phyloP scores from a whole-genome alignment of 192 early-diverging fungal genomes.

The Phycomyces nitens region DNA sequence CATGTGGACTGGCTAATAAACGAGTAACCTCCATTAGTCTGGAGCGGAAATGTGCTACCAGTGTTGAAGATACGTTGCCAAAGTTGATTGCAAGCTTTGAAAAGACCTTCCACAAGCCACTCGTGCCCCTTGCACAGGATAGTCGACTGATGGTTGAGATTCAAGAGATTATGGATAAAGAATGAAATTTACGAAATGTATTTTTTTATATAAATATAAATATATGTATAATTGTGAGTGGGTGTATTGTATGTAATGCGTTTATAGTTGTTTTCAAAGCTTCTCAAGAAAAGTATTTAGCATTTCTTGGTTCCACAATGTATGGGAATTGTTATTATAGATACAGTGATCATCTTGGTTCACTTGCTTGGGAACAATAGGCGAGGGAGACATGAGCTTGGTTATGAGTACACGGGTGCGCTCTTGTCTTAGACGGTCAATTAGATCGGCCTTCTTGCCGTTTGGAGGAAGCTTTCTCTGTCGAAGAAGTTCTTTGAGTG shows the following conservation, averaged over 20 bases:
- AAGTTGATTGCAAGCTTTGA: constrained; percentile 35
- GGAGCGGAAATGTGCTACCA: constrained; percentile 37
- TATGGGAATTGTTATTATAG: too few species aligned
- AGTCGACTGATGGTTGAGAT: background rate
- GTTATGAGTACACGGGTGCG: too few species aligned
- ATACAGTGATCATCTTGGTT: too few species aligned
- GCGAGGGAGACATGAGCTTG: too few species aligned
- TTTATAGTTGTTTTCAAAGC: background rate
- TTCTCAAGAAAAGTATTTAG: background rate
- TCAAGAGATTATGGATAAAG: background rate
- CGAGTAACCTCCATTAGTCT: constrained; percentile 68
- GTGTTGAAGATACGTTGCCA: constrained; percentile 53
- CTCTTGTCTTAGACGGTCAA: constrained; percentile 62
- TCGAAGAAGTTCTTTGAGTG: constrained; percentile 69
- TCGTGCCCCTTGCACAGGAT: constrained; percentile 6
- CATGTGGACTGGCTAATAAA: constrained; percentile 83
- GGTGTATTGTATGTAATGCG: too few species aligned
- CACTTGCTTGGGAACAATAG: too few species aligned
- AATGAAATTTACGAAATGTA: background rate
- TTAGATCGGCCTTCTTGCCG: constrained; percentile 68
- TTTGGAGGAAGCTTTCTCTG: constrained; percentile 58
- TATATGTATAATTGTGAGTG: background rate
- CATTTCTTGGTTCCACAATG: background rate
- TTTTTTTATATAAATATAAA: background rate
- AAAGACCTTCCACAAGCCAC: constrained; percentile 2